Evolutionary conservation across 345 rosid genomes (phyloP), one percentile per base, ranked within the genome.

Genomic region (Melastoma malabathricum): DNA sequence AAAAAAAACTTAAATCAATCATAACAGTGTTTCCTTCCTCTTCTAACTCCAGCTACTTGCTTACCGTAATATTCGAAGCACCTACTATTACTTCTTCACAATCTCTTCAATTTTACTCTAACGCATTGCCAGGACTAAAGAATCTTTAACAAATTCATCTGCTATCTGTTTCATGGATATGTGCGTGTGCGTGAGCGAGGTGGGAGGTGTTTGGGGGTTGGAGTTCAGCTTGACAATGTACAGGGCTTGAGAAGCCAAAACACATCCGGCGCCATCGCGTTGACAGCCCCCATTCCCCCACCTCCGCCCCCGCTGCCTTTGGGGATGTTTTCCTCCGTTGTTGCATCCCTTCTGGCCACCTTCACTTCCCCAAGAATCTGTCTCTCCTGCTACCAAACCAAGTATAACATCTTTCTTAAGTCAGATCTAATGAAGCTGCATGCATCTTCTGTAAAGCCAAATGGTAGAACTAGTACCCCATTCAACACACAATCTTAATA

Each of bases 211-310:
- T 13, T 1, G 2, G 48, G 18, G 16, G 15, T 16, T 13, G 18
- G 56, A 13, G 38, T 22, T 15, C 14, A 18, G 49, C 52, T 57
- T 10, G 86, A 74, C 25, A 76, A 59, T 47, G 95, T 68, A 81
- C 97, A 92, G 61, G 98, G 98, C 76, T 92, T 87, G 61, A 87
- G 63, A 72, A 92, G 81, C 97, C 98, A 92, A 51, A 87, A 84
- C 52, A 92, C 78, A 54, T 84, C 88, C 51, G 81, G 67, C 4
- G 73, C 71, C 50, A 61, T 82, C 25, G 72, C 68, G 65, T 76
- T 75, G 63, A 77, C 71, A 50, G 74, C 80, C 14, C 49, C 67
- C 48, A 61, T 49, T 25, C 80, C 59, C 18, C 59, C 61, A 16
- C 20, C 64, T 18, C 34, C 61, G 18, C 20, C 64, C 20, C 34